These are phyloP conservation scores for Aspergillus sp. DNA, from an alignment of 2,329 filamentous ascomycete species.

Conservation along the genomic window DNA sequence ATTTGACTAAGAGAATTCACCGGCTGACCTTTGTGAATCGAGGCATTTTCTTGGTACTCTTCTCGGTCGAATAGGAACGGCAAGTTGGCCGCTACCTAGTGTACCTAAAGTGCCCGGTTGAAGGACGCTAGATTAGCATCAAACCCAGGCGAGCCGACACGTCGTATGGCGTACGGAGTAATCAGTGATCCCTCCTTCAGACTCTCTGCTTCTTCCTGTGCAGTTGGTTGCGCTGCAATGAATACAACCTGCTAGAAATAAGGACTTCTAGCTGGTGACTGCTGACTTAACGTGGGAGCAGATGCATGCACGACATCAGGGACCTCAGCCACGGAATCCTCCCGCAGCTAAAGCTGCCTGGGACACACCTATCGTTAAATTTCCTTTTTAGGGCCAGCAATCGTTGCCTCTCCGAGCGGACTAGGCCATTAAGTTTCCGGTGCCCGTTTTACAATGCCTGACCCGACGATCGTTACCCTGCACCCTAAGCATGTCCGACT, in stretches of 20 bases:
- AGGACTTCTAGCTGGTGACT: neutral
- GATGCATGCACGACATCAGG: neutral
- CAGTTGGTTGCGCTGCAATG: neutral
- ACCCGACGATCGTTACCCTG: slow-evolving; percentile 9
- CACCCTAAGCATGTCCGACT: neutral
- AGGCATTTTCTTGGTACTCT: slow-evolving; percentile 12
- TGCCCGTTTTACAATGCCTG: neutral
- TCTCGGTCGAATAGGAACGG: slow-evolving; percentile 2
- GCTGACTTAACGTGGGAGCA: neutral
- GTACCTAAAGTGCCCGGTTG: neutral
- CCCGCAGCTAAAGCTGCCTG: slow-evolving; percentile 13
- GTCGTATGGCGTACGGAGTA: neutral
- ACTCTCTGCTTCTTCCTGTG: neutral
- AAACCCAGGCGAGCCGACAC: neutral
- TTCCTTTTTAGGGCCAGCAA: slow-evolving; percentile 8
- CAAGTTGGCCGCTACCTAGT: neutral
- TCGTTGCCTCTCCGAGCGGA: slow-evolving; percentile 8
- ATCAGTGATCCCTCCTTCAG: too few relatives aligned
- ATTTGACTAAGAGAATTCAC: slow-evolving; percentile 15
- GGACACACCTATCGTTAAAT: neutral
- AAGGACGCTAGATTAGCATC: neutral
- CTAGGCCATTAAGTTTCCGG: slow-evolving; percentile 7
- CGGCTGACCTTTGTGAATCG: slow-evolving; percentile 11
- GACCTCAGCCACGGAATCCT: slow-evolving; percentile 10
- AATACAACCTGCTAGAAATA: neutral